Evolutionary conservation across 78 protist species (phyloP).

Genomic region (Chrysochromulina tobinii): DNA sequence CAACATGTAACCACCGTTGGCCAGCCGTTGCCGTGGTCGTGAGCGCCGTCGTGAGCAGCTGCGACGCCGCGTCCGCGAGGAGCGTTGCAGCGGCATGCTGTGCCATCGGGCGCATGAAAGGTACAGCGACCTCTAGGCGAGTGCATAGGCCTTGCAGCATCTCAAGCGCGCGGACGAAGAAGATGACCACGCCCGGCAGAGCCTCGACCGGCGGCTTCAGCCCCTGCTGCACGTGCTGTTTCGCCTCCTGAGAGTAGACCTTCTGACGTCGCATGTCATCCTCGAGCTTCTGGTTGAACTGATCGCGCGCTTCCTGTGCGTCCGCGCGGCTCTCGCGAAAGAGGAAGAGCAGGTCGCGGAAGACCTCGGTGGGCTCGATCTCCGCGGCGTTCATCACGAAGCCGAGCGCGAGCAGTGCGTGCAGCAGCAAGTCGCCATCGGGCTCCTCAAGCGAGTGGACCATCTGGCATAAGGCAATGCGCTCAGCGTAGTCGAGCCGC

Average conservation of each 20-base stretch:
- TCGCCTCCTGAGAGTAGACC: not conserved
- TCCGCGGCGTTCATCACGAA: not conserved
- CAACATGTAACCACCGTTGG: too few relatives aligned
- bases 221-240: not conserved
- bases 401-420: not conserved
- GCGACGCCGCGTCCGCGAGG: not conserved
- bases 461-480: not conserved
- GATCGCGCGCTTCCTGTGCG: not conserved
- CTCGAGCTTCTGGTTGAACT: not conserved
- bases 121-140: not conserved
- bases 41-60: not conserved
- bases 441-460: not conserved
- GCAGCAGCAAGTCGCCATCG: not conserved
- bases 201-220: not conserved
- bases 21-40: not conserved
- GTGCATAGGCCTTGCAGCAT: not conserved
- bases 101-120: not conserved
- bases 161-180: not conserved
- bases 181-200: not conserved
- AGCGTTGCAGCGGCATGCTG: not conserved
- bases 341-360: not conserved
- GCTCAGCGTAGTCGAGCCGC: too few relatives aligned
- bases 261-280: not conserved
- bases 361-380: not conserved
- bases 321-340: not conserved